These are phyloP conservation scores for Kwoniella shandongensis DNA, from an alignment of 768 basidiomycete species.

Conservation along the genomic window DNA sequence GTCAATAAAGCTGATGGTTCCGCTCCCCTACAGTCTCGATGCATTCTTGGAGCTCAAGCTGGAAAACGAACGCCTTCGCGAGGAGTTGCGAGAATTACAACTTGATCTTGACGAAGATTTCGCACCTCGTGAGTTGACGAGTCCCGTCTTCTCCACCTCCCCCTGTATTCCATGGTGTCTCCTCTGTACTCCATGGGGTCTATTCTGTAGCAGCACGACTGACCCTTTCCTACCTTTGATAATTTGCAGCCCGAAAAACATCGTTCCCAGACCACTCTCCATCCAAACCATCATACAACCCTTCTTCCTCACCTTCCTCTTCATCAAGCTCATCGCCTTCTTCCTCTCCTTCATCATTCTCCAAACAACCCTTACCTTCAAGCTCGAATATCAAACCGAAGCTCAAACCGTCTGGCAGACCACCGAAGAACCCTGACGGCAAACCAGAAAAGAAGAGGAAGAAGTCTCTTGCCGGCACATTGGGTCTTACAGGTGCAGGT, in stretches of 20 bases:
- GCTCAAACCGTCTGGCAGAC: conserved; percentile 13
- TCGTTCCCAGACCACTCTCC: conserved; percentile 19
- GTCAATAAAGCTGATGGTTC: background rate
- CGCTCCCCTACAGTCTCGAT: conserved; percentile 46
- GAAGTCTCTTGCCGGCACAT: conserved; percentile 5
- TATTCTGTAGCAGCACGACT: no score
- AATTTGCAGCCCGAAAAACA: conserved; percentile 16
- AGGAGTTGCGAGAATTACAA: conserved; percentile 56
- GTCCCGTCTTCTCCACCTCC: no score
- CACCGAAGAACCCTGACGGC: conserved; percentile 15
- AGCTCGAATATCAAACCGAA: conserved; percentile 6
- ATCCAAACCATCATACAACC: conserved; percentile 13
- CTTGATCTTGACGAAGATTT: conserved; percentile 38
- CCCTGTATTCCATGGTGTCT: background rate
- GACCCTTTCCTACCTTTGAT: no score
- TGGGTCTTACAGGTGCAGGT: background rate
- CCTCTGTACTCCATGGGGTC: no score
- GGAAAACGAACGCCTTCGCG: conserved; percentile 78
- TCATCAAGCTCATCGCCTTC: conserved; percentile 24
- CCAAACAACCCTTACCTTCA: background rate
- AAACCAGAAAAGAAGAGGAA: conserved; percentile 23
- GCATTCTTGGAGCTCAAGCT: conserved; percentile 74
- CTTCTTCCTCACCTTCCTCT: conserved; percentile 30
- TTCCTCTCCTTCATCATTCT: conserved; percentile 22
- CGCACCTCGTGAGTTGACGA: conserved; percentile 31